A percentile compares a stretch with the other conserved stretches of the same genome.
phyloP scores from a whole-genome alignment of 805 yeast species.

The Nakazawaea sp. region DNA sequence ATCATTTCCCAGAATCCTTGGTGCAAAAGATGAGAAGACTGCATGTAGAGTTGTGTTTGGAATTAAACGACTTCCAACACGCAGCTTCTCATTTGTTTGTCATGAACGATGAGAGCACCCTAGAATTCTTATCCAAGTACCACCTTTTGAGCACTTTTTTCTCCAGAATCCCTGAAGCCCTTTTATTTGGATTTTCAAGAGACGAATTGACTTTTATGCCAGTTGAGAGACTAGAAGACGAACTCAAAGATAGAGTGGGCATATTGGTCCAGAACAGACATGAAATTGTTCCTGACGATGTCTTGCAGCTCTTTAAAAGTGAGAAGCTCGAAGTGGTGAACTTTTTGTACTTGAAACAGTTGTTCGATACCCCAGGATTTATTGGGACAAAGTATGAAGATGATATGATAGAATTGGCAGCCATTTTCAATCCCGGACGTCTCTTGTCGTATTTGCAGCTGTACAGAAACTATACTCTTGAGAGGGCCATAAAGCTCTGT shows the following conservation, averaged over 20 bases:
- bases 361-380: constrained; percentile 51
- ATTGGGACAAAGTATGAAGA: constrained; percentile 55
- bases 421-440: constrained; percentile 47
- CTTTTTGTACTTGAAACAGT: constrained; percentile 57
- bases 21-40: constrained; percentile 29
- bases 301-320: constrained; percentile 40
- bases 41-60: constrained; percentile 48
- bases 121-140: constrained; percentile 52
- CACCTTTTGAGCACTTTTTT: constrained; percentile 53
- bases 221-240: constrained; percentile 29
- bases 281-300: constrained; percentile 48
- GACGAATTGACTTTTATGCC: constrained; percentile 34
- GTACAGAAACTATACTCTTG: constrained; percentile 60
- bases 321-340: constrained; percentile 41
- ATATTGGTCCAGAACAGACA: constrained; percentile 59
- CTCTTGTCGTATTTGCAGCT: constrained; percentile 57
- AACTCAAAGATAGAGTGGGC: constrained; percentile 37
- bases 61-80: constrained; percentile 46
- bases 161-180: constrained; percentile 42
- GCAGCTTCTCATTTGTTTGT: constrained; percentile 62
- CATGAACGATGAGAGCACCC: constrained; percentile 44
- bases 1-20: constrained; percentile 8
- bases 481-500: constrained; percentile 62
- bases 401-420: constrained; percentile 56
- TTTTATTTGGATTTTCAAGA: constrained; percentile 32